phyloP scores from a whole-genome alignment of 2,329 filamentous ascomycete species.

The Calycina herbarum region DNA sequence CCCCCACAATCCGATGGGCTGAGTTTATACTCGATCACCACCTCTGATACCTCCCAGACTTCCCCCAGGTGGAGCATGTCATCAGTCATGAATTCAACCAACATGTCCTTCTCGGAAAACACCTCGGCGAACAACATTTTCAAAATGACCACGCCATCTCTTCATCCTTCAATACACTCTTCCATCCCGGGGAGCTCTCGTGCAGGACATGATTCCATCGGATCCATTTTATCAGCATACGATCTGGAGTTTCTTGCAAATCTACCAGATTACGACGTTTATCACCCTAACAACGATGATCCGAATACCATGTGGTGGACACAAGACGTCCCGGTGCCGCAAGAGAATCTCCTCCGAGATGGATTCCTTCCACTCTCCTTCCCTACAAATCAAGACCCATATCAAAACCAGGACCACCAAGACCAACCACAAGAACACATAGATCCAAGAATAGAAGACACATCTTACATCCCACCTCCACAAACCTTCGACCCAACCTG shows the following conservation, averaged over 20 bases:
- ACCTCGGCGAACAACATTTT: too few species aligned
- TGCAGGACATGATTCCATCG: conserved; percentile 1
- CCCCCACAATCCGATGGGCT: not conserved
- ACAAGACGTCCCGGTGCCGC: not conserved
- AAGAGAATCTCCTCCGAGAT: not conserved
- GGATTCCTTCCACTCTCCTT: not conserved
- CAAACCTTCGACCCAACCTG: not conserved
- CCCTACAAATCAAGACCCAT: not conserved
- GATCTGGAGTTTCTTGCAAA: not conserved
- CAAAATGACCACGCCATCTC: too few species aligned
- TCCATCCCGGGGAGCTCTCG: not conserved
- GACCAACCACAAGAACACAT: not conserved
- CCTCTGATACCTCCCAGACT: conserved; percentile 1
- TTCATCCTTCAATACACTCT: too few species aligned
- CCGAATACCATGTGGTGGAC: not conserved
- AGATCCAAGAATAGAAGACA: not conserved
- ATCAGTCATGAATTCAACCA: conserved; percentile 1
- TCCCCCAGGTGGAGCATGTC: conserved; percentile 3
- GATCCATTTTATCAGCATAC: not conserved
- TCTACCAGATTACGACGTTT: not conserved
- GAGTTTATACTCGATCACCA: not conserved
- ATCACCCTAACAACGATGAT: not conserved
- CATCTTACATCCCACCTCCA: not conserved
- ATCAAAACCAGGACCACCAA: not conserved
- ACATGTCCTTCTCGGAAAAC: not conserved